Conservation (phyloP, 176 grass and related monocot genomes). For the Carex kokanica region DNA sequence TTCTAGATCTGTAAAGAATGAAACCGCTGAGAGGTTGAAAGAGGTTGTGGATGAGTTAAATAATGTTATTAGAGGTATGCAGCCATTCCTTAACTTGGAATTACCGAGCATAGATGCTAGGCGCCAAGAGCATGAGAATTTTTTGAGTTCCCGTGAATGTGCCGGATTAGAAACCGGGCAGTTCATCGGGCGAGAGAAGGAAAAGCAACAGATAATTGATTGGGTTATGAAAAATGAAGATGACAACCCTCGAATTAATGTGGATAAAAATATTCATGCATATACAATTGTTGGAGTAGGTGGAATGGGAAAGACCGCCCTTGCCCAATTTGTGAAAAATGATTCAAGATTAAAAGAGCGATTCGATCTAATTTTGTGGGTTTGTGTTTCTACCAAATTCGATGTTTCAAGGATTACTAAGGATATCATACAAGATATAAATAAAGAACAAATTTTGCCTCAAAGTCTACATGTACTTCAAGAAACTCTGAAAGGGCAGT, state of each 20-base stretch:
- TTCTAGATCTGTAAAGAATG: not conserved
- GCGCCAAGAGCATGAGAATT: not conserved
- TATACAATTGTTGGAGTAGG: constrained; percentile 33
- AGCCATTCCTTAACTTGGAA: not conserved
- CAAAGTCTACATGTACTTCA: constrained; percentile 31
- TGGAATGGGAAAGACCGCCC: constrained; percentile 46
- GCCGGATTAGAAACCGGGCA: not conserved
- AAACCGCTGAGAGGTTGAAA: constrained; percentile 10
- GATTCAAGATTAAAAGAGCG: not conserved
- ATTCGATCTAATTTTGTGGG: constrained; percentile 37
- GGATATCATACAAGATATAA: constrained; percentile 26
- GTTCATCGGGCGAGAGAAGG: constrained; percentile 5
- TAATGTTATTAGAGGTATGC: not conserved
- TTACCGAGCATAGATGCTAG: not conserved
- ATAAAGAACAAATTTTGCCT: not conserved
- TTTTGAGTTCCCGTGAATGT: not conserved
- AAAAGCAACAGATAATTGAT: not conserved
- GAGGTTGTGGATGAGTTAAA: constrained; percentile 33
- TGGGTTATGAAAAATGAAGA: constrained; percentile 20
- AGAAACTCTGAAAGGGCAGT: constrained; percentile 13
- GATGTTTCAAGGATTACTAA: constrained; percentile 36
- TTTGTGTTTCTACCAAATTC: constrained; percentile 41
- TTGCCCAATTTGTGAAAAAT: constrained; percentile 40
- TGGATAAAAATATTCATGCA: not conserved
- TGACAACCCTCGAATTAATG: not conserved